Base-by-base conservation (phyloP, 768 basidiomycete species). In the Mycena venus region DNA sequence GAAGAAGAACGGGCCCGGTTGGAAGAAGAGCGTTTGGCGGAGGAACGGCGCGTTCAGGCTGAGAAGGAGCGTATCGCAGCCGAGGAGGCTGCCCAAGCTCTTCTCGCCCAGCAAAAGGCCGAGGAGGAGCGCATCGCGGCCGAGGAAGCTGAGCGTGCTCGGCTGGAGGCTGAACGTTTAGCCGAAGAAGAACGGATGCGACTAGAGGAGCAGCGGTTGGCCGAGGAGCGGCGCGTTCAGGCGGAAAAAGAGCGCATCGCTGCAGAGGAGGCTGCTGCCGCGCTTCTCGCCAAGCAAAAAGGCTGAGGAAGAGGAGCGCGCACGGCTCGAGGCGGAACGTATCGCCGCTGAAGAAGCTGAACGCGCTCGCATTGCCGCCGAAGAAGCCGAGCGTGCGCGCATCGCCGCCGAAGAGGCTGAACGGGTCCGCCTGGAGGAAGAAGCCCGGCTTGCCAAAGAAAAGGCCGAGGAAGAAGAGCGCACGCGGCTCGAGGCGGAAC, bases 231-330 rank as follows among this genome's bases (percentile, higher is more conserved):
- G 21, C 55, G 67, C 17, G 40, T 47, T 12, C 61, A 70, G 38
- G 69, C 69, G 11, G 72, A 73, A n/a, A 12, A 38, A 29, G 67
- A 36, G n/a, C 61, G 61, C 6, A 29, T 69, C 31, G 70, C 70
- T 23, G 65, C 55, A 4, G 72, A 73, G 34, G 71, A 73, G 31
- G 72, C 44, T n/a, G 64, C 59, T 25, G n/a, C 32, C 12, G 64
- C 32, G 12, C 56, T 42, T 38, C 21, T 64, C 8, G 62, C 56
- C 7, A 27, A 19, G 5, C 56, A 69, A 51, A n/a, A 31, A 55
- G 29, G 58, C 56, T 12, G 60, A 70, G 25, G 27, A 66, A n/a
- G 64, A 40, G 4, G 72, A 73, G 31, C 29, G 15, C 23, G 25
- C 49, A 51, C 23, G 49, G 25, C 49, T 51, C 11, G 49, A 51